Evolutionary conservation across 192 early-diverging fungal species (phyloP).

Genomic region (Coemansia sp.): DNA sequence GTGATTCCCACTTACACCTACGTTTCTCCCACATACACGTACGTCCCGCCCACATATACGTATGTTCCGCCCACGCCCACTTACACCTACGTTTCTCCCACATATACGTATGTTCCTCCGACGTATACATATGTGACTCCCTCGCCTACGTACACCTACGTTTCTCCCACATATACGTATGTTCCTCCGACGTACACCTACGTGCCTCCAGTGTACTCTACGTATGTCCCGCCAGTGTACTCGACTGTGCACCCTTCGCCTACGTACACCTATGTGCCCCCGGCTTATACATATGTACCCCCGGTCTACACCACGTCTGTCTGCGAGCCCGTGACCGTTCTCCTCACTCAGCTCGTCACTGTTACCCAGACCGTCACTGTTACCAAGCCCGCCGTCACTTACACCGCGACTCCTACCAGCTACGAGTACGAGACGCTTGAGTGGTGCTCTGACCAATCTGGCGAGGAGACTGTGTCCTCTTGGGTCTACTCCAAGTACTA

Average conservation of each 20-base stretch:
- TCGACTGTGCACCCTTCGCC: too few relatives aligned
- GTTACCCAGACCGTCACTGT: constrained; percentile 17
- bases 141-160: not conserved
- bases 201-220: not conserved
- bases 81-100: not conserved
- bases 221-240: constrained; percentile 2
- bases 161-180: not conserved
- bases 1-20: not conserved
- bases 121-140: not conserved
- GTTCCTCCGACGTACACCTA: not conserved
- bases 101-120: not conserved
- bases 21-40: not conserved
- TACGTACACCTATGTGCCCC: not conserved
- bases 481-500: constrained; percentile 4
- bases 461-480: constrained; percentile 6
- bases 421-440: constrained; percentile 22
- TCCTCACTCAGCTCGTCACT: constrained; percentile 13
- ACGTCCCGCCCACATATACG: not conserved
- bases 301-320: constrained; percentile 22
- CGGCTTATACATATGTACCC: constrained; percentile 10
- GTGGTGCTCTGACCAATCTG: constrained; percentile 28
- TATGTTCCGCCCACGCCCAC: not conserved
- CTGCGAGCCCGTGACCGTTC: constrained; percentile 19
- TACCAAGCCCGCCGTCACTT: constrained; percentile 13
- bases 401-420: constrained; percentile 10